A percentile compares a stretch with the other conserved stretches of the same genome.
These are phyloP conservation scores for Lasiodiplodia sp. DNA, from an alignment of 2,329 filamentous ascomycete species.

Conservation along the genomic window DNA sequence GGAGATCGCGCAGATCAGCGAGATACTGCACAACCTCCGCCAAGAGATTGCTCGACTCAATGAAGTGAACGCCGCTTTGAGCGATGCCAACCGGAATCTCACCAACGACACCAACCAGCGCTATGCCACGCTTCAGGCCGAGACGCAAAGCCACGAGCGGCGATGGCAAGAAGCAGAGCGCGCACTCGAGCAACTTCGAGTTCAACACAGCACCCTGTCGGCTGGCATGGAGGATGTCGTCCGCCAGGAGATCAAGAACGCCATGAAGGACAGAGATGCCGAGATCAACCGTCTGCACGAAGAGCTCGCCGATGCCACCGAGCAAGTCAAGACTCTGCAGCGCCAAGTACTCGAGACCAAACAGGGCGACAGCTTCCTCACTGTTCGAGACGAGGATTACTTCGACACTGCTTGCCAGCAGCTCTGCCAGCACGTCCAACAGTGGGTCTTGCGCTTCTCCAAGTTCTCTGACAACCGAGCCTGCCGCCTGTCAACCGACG, in stretches of 20 bases:
- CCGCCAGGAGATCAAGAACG: conserved; percentile 66
- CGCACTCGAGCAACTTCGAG: conserved; percentile 73
- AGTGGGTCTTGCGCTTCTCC: conserved; percentile 97
- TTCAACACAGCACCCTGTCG: conserved; percentile 68
- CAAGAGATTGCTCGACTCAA: conserved; percentile 81
- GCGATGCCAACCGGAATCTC: conserved; percentile 78
- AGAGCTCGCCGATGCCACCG: conserved; percentile 76
- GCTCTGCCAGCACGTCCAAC: conserved; percentile 93
- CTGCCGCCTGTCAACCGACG: conserved; percentile 81
- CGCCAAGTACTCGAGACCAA: conserved; percentile 64
- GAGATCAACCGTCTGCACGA: conserved; percentile 80
- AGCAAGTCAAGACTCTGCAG: conserved; percentile 67
- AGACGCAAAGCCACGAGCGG: conserved; percentile 64
- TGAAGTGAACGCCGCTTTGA: conserved; percentile 82
- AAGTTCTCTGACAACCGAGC: conserved; percentile 94
- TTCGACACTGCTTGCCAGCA: conserved; percentile 94
- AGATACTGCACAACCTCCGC: conserved; percentile 79
- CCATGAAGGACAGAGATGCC: conserved; percentile 80
- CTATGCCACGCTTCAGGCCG: conserved; percentile 70
- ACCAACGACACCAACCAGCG: conserved; percentile 77
- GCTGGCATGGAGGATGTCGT: conserved; percentile 69
- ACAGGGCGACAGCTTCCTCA: conserved; percentile 76
- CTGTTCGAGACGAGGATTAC: conserved; percentile 87
- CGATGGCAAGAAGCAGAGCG: conserved; percentile 67
- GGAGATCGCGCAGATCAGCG: conserved; percentile 83